Percentiles rank a stretch among this genome's conserved stretches.
Evolutionary conservation across 2,329 filamentous ascomycete species (phyloP).

Genomic region (Colletotrichum acutatum): DNA sequence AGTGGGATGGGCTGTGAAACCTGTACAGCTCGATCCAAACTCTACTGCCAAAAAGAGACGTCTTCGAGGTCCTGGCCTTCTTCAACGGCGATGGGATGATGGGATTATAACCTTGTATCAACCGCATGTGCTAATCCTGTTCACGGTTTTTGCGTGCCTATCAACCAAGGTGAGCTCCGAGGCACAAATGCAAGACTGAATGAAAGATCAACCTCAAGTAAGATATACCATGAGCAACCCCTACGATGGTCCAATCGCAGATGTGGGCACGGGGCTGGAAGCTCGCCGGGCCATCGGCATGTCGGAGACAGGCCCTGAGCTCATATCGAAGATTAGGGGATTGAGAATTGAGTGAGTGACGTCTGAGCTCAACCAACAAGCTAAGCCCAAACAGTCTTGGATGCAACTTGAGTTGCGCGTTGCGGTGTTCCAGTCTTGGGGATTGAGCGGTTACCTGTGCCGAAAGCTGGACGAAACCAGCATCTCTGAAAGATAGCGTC

Average conservation of each 20-base stretch:
- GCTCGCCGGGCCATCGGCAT: conserved; percentile 1
- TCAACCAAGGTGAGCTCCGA: not conserved
- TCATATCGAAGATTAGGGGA: not conserved
- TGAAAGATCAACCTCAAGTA: not conserved
- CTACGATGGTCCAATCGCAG: not conserved
- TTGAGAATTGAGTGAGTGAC: not conserved
- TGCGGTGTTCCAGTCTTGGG: conserved; percentile 4
- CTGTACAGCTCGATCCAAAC: conserved; percentile 12
- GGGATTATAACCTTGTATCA: conserved; percentile 15
- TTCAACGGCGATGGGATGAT: conserved; percentile 17
- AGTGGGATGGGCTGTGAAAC: conserved; percentile 10
- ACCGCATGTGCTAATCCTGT: not conserved
- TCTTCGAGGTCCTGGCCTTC: not conserved
- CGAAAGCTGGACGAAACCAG: not conserved
- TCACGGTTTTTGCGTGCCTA: not conserved
- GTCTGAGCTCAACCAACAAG: not conserved
- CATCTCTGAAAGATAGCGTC: not conserved
- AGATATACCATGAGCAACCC: not conserved
- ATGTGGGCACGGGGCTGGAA: conserved; percentile 1
- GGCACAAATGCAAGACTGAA: not conserved
- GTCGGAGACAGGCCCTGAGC: not conserved
- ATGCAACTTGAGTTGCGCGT: not conserved
- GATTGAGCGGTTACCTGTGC: not conserved
- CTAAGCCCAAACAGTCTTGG: not conserved
- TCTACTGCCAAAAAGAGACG: not conserved